Evolutionary conservation across 805 yeast genomes (phyloP).

Genomic region (Teunomyces barrocoloradensis): DNA sequence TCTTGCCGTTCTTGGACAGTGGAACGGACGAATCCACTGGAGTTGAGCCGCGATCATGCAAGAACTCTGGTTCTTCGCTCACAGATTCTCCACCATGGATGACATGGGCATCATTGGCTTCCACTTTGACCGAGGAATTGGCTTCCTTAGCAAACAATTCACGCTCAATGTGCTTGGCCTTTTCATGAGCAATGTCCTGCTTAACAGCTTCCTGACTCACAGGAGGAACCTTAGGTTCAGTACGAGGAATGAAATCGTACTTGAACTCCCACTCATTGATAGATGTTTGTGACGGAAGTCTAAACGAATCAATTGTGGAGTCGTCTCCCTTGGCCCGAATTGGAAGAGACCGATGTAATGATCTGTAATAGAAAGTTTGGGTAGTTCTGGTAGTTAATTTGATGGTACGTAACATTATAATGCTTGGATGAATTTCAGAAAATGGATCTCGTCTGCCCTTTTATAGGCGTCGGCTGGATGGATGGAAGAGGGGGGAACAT

Average conservation of each 20-base stretch:
- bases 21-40: conserved; percentile 29
- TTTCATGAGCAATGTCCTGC: conserved; percentile 46
- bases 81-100: conserved; percentile 44
- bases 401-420: conserved; percentile 3
- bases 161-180: conserved; percentile 34
- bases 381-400: not conserved
- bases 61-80: conserved; percentile 34
- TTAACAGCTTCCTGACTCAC: conserved; percentile 48
- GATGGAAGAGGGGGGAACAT: not conserved
- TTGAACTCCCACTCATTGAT: conserved; percentile 51
- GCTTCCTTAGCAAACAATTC: conserved; percentile 36
- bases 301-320: conserved; percentile 58
- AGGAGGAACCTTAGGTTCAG: conserved; percentile 44
- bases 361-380: conserved; percentile 3
- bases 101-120: conserved; percentile 41
- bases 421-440: conserved; percentile 11
- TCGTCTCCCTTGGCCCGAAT: conserved; percentile 50
- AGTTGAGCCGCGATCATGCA: conserved; percentile 35
- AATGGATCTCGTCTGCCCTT: conserved; percentile 1
- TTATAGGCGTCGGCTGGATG: conserved; percentile 4
- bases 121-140: conserved; percentile 39
- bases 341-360: conserved; percentile 1
- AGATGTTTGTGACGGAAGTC: conserved; percentile 46
- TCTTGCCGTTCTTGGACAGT: conserved; percentile 7
- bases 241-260: conserved; percentile 44